A percentile compares a stretch with the other conserved stretches of the same genome.
Conservation (phyloP, 345 rosid genomes). For the Lepidium africanum region DNA sequence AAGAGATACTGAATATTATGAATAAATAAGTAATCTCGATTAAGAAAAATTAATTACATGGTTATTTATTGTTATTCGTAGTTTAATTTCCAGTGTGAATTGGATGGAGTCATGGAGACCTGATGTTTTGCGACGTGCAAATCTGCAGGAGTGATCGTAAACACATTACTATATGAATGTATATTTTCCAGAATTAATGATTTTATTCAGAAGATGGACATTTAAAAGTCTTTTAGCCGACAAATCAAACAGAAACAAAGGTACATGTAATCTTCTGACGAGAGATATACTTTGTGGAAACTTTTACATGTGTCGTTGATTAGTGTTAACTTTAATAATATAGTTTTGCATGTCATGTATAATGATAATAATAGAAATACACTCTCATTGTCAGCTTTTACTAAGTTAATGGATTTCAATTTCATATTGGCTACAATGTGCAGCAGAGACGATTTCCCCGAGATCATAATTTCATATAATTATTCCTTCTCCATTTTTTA, state of each 20-base stretch:
- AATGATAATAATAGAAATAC: neutral
- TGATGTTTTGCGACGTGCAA: neutral
- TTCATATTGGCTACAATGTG: neutral
- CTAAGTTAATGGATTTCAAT: neutral
- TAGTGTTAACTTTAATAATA: conserved; percentile 1
- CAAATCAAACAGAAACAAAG: neutral
- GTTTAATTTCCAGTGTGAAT: too few species aligned
- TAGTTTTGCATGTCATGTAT: neutral
- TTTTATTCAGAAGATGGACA: neutral
- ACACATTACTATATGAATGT: neutral
- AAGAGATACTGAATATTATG: too few species aligned
- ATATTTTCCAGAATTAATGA: neutral
- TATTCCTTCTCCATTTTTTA: too few species aligned
- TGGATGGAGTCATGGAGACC: too few species aligned
- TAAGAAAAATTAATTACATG: too few species aligned
- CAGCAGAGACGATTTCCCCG: neutral
- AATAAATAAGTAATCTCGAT: too few species aligned
- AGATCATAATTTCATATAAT: neutral
- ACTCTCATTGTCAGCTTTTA: conserved; percentile 3
- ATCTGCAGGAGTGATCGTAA: neutral
- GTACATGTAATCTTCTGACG: conserved; percentile 17
- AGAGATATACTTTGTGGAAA: neutral
- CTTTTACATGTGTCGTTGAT: conserved; percentile 8
- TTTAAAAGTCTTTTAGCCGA: conserved; percentile 4
- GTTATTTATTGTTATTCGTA: too few species aligned